Conservation (phyloP, 129 eudicot species). For the Ambrosia artemisiifolia region DNA sequence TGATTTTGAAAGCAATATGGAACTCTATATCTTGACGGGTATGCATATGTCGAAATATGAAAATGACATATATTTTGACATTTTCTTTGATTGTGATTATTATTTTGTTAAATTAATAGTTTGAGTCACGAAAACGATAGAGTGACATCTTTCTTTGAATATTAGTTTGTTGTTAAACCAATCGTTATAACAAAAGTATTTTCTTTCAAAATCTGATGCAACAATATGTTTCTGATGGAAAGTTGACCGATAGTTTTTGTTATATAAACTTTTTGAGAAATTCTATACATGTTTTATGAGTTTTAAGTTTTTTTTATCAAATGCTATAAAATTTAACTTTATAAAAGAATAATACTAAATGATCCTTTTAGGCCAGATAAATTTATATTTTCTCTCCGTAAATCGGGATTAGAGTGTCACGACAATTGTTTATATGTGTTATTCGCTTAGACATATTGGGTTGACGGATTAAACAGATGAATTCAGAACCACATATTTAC, state of each 20-base stretch:
- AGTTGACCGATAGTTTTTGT: neutral
- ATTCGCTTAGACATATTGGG: too few species aligned
- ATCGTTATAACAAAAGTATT: neutral
- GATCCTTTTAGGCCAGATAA: too few species aligned
- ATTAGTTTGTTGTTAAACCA: neutral
- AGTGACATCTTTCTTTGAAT: constrained; percentile 7
- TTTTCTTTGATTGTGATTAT: neutral
- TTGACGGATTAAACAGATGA: too few species aligned
- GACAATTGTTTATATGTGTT: too few species aligned
- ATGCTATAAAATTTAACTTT: neutral
- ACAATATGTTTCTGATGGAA: neutral
- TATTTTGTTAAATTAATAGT: neutral
- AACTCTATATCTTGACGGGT: neutral
- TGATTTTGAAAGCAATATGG: neutral
- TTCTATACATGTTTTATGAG: neutral
- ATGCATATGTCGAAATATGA: constrained; percentile 7
- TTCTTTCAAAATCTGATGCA: neutral
- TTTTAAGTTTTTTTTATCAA: neutral
- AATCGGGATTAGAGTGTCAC: too few species aligned
- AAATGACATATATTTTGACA: constrained; percentile 2
- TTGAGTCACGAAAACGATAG: neutral
- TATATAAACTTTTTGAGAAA: neutral
- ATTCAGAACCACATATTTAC: too few species aligned
- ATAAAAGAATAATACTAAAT: neutral
- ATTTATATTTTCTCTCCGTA: too few species aligned